A percentile compares a stretch with the other conserved stretches of the same genome.
phyloP scores from a whole-genome alignment of 1,139 yeast species.

The Hyphopichia pseudoburtonii region DNA sequence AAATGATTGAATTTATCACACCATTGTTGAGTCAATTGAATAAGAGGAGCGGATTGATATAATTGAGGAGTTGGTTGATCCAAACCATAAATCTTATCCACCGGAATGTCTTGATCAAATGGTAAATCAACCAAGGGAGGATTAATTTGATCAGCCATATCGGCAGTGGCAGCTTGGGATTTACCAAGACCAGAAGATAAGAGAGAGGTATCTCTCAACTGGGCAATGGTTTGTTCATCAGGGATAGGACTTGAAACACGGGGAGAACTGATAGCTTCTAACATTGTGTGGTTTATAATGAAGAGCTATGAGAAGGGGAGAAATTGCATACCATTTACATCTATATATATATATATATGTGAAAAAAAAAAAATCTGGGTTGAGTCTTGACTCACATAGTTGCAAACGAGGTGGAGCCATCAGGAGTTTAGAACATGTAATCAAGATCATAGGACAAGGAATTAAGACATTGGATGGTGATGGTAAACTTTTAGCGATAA shows the following conservation, averaged over 20 bases:
- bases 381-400: too few relatives aligned
- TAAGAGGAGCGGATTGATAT: constrained; percentile 19
- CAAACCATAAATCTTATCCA: constrained; percentile 25
- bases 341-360: too few relatives aligned
- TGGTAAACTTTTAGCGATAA: too few relatives aligned
- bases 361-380: too few relatives aligned
- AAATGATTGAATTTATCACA: constrained; percentile 22
- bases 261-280: constrained; percentile 1
- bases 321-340: too few relatives aligned
- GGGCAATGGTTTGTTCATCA: background rate
- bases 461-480: too few relatives aligned
- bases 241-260: constrained; percentile 3
- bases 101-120: constrained; percentile 24
- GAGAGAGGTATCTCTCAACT: background rate
- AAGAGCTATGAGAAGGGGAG: too few relatives aligned
- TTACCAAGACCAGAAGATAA: background rate
- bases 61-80: constrained; percentile 21
- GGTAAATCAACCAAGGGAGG: constrained; percentile 26
- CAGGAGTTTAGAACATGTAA: background rate
- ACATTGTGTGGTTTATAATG: background rate
- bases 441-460: background rate
- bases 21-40: constrained; percentile 24
- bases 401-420: too few relatives aligned
- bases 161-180: constrained; percentile 10
- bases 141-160: constrained; percentile 16